Evolutionary conservation across 345 rosid species (phyloP).

Genomic region (Populus pruinosa): DNA sequence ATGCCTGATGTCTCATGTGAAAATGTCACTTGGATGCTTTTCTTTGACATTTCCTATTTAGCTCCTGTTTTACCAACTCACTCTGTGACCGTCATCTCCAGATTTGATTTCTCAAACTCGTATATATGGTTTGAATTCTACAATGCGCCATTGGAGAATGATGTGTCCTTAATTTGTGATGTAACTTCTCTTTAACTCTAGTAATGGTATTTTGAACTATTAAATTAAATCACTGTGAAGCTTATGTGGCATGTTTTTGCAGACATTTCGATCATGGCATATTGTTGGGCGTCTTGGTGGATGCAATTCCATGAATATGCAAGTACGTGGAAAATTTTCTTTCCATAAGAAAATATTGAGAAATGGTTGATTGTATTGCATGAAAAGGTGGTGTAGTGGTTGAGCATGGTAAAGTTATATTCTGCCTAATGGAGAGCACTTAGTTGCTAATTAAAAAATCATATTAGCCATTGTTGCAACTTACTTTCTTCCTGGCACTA

Average conservation of each 20-base stretch:
- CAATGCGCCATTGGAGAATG: slow-evolving; percentile 75
- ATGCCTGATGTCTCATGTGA: background rate
- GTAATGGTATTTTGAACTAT: background rate
- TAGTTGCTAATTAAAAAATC: no score
- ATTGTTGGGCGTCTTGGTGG: slow-evolving; percentile 96
- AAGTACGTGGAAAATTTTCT: slow-evolving; percentile 37
- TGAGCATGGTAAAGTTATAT: background rate
- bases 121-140: slow-evolving; percentile 93
- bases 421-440: background rate
- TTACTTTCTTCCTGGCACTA: background rate
- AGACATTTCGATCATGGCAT: slow-evolving; percentile 92
- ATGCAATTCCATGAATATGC: slow-evolving; percentile 97
- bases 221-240: background rate
- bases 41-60: slow-evolving; percentile 4
- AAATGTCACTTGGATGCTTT: background rate
- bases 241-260: slow-evolving; percentile 27
- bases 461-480: background rate
- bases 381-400: background rate
- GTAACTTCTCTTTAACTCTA: slow-evolving; percentile 24
- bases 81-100: slow-evolving; percentile 27
- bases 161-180: slow-evolving; percentile 72
- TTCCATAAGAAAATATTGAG: background rate
- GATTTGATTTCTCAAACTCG: slow-evolving; percentile 82
- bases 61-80: slow-evolving; percentile 6
- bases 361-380: background rate